These are phyloP conservation scores for Artemisia annua DNA, from an alignment of 129 eudicot genomes.

Conservation along the genomic window DNA sequence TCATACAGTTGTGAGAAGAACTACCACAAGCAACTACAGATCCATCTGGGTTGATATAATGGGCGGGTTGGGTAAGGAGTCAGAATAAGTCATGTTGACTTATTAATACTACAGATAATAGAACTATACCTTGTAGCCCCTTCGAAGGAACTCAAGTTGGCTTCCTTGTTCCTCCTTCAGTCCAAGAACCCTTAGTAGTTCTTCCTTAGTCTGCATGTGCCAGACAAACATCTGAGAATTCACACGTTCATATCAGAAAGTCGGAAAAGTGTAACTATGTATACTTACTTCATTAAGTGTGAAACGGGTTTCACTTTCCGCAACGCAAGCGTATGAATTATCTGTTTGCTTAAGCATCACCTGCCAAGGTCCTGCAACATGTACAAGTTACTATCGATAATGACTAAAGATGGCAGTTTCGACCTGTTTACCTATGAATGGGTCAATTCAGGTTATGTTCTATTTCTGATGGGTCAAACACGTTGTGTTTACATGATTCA, in stretches of 20 bases:
- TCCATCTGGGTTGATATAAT: neutral
- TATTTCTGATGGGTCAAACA: too few relatives aligned
- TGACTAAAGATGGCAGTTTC: too few relatives aligned
- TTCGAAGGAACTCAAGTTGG: slow-evolving; percentile 91
- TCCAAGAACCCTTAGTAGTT: slow-evolving; percentile 91
- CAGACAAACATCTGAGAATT: slow-evolving; percentile 22
- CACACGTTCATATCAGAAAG: neutral
- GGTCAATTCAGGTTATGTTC: neutral
- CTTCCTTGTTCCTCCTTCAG: slow-evolving; percentile 96
- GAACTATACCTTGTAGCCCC: slow-evolving; percentile 80
- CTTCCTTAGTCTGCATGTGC: slow-evolving; percentile 81
- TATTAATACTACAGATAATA: neutral
- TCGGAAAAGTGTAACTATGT: neutral
- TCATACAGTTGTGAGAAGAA: slow-evolving; percentile 1
- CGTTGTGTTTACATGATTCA: too few relatives aligned
- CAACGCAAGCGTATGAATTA: slow-evolving; percentile 87
- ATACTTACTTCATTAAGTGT: slow-evolving; percentile 78
- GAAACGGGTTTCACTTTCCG: slow-evolving; percentile 90
- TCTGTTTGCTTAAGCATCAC: slow-evolving; percentile 98
- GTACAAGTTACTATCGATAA: neutral
- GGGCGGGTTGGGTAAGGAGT: slow-evolving; percentile 6
- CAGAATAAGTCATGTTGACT: too few relatives aligned
- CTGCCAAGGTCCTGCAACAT: slow-evolving; percentile 93
- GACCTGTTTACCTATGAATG: neutral
- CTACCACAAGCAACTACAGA: neutral